Evolutionary conservation across 345 rosid genomes (phyloP), one percentile per base, ranked within the genome.

Genomic region (Citrus mangshanensis): DNA sequence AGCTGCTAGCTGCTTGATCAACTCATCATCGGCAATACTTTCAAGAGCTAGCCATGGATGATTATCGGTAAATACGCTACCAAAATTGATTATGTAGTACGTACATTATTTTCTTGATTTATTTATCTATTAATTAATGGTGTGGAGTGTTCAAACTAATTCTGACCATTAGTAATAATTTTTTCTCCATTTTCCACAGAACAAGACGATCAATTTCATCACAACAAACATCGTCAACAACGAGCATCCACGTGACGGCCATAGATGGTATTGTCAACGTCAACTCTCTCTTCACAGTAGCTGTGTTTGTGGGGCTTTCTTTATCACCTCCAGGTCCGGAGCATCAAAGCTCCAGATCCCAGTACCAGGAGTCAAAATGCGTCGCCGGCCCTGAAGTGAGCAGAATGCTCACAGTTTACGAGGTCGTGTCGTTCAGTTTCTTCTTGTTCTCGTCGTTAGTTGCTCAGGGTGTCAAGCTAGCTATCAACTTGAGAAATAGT

Each of bases 201-300:
- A 69, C 78, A 5, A 69, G 85, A 72, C 82, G 85, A 61, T 69
- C 12, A 22, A 16, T 77, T 73, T 68, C 86, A 2, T 38, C 80
- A 5, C 81, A 83, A 34, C 76, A 46, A 13, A 46, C 89, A 19
- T 19, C 77, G 19, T 78, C 94, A 19, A 90, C 95, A 10, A 95
- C 98, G 34, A 95, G 98, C 83, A 91, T 93, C 76, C 99, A 95
- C 79, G 98, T 93, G 62, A 95, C 95, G 10, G 99, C 99, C 54
- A 91, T 95, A 19, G 98, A 95, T 63, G 98, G 98, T 18, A 89
- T 95, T 8, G 99, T 95, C 55, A 95, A 95, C 84, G 99, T 93
- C 7, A 93, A 93, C 90, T 95, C 98, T 8, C 97, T 95, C 81
- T 95, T 91, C 90, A 92, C 98, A 38, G 87, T 93, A 78, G 99